Percentiles rank a stretch among this genome's conserved stretches.
Conservation (phyloP, 192 early-diverging fungal genomes). For the Umbelopsis isabellina region DNA sequence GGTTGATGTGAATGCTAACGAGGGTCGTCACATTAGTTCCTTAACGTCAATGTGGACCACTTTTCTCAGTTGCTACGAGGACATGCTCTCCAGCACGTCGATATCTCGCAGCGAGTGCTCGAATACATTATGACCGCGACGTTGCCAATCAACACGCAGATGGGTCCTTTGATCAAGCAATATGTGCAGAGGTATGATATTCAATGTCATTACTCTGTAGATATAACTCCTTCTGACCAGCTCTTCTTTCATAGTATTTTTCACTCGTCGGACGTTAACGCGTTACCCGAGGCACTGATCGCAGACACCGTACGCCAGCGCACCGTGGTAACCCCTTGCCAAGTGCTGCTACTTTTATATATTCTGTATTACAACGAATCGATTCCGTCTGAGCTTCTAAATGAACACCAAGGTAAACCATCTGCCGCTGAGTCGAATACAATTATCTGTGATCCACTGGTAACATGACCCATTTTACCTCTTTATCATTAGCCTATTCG, state of each 20-base stretch:
- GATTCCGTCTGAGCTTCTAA: conserved; percentile 11
- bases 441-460: too few relatives aligned
- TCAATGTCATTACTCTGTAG: background rate
- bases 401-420: background rate
- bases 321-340: conserved; percentile 24
- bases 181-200: conserved; percentile 33
- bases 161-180: conserved; percentile 38
- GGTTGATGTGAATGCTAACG: background rate
- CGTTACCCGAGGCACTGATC: conserved; percentile 33
- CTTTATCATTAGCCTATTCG: conserved; percentile 31
- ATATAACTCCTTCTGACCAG: background rate
- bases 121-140: conserved; percentile 35
- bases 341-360: conserved; percentile 40
- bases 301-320: conserved; percentile 16
- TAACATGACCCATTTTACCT: too few relatives aligned
- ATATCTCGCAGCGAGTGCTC: conserved; percentile 31
- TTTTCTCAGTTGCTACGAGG: conserved; percentile 38
- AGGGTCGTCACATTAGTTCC: background rate
- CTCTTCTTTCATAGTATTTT: conserved; percentile 14
- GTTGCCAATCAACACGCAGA: conserved; percentile 33
- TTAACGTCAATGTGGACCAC: conserved; percentile 24
- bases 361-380: conserved; percentile 36
- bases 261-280: conserved; percentile 20
- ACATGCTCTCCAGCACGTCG: conserved; percentile 32
- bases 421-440: background rate